Evolutionary conservation across 495 filamentous ascomycete genomes (phyloP).

Genomic region (Cladorrhinum samala): DNA sequence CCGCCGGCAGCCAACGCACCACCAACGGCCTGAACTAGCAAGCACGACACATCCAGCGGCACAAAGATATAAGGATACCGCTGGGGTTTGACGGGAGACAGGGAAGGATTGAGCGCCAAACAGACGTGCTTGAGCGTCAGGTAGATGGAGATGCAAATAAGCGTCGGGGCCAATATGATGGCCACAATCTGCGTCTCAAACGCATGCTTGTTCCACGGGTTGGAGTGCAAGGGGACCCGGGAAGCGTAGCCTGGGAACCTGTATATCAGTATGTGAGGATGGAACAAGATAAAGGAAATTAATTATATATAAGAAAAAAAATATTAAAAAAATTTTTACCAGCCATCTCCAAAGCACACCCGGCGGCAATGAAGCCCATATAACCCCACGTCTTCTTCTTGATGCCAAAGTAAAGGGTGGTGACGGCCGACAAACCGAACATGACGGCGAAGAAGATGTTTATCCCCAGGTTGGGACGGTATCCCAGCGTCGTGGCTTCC

Average conservation of each 20-base stretch:
- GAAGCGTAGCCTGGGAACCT: slow-evolving; percentile 50
- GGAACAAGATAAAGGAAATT: slow-evolving; percentile 1
- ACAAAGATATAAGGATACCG: slow-evolving; percentile 62
- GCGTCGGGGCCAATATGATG: slow-evolving; percentile 59
- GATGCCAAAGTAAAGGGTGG: slow-evolving; percentile 46
- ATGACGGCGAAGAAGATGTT: slow-evolving; percentile 56
- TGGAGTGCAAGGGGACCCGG: slow-evolving; percentile 51
- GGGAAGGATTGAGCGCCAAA: slow-evolving; percentile 45
- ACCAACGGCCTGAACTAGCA: slow-evolving; percentile 59
- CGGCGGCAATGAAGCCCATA: slow-evolving; percentile 45
- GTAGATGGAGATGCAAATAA: slow-evolving; percentile 61
- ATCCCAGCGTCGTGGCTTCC: slow-evolving; percentile 57
- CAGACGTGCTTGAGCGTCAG: slow-evolving; percentile 62
- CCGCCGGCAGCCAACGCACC: slow-evolving; percentile 54
- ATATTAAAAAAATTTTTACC: too few species aligned
- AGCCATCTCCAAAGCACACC: slow-evolving; percentile 36
- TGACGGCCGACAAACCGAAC: slow-evolving; percentile 45
- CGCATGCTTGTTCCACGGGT: slow-evolving; percentile 52
- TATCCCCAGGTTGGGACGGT: slow-evolving; percentile 57
- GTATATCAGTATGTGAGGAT: background rate
- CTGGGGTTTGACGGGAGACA: slow-evolving; percentile 50
- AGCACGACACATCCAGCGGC: slow-evolving; percentile 56
- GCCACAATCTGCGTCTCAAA: slow-evolving; percentile 66
- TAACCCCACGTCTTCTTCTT: slow-evolving; percentile 59
- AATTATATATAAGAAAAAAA: too few species aligned